Conservation (phyloP, 805 yeast species). For the Wickerhamiella sorbophila region DNA sequence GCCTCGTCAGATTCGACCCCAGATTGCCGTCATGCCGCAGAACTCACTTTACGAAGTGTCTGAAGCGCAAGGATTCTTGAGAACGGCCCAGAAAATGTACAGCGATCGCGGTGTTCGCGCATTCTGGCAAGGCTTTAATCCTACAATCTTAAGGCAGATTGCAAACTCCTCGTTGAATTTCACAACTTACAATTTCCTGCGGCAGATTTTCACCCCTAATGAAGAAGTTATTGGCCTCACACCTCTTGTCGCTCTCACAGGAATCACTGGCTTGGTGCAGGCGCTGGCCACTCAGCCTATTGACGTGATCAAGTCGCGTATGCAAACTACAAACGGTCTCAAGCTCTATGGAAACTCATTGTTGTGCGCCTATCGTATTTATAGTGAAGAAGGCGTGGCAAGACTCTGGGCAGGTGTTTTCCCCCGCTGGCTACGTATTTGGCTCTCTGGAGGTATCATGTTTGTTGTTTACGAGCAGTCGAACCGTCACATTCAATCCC, state of each 20-base stretch:
- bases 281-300: constrained; percentile 75
- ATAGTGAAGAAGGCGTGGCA: constrained; percentile 28
- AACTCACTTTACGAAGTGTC: constrained; percentile 19
- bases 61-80: constrained; percentile 14
- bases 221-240: constrained; percentile 16
- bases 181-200: constrained; percentile 63
- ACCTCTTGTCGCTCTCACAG: constrained; percentile 32
- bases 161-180: constrained; percentile 71
- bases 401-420: constrained; percentile 26
- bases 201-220: constrained; percentile 35
- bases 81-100: constrained; percentile 42
- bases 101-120: constrained; percentile 59
- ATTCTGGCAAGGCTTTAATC: constrained; percentile 65
- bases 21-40: not conserved
- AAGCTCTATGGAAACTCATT: constrained; percentile 25
- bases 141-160: constrained; percentile 72
- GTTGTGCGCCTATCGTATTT: constrained; percentile 24
- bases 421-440: constrained; percentile 57
- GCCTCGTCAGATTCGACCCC: constrained; percentile 3
- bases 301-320: constrained; percentile 73
- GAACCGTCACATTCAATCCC: constrained; percentile 7
- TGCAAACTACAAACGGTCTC: constrained; percentile 46
- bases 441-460: constrained; percentile 57
- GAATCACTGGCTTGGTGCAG: constrained; percentile 56
- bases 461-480: constrained; percentile 40